Evolutionary conservation across 2,329 filamentous ascomycete genomes (phyloP).

Genomic region (Celoporthe dispersa): DNA sequence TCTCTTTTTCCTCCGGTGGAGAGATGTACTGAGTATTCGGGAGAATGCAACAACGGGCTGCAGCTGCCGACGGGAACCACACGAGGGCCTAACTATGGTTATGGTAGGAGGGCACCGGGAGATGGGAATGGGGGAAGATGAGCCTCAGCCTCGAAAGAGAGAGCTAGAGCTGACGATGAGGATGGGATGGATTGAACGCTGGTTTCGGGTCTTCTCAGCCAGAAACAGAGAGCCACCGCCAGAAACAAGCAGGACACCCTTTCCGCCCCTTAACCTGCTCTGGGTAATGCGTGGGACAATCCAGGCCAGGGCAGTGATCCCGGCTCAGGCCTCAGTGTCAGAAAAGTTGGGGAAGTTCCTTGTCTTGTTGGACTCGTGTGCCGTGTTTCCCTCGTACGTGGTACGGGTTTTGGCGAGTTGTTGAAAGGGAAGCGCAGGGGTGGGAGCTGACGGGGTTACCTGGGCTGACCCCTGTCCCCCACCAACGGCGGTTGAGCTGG

Average conservation of each 20-base stretch:
- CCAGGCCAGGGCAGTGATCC: not conserved
- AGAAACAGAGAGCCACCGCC: not conserved
- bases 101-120: slow-evolving; percentile 4
- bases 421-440: slow-evolving; percentile 1
- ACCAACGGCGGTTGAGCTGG: slow-evolving; percentile 8
- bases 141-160: not conserved
- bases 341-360: slow-evolving; percentile 40
- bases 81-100: not conserved
- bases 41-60: slow-evolving; percentile 9
- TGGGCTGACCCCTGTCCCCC: slow-evolving; percentile 9
- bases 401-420: not conserved
- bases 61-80: slow-evolving; percentile 1
- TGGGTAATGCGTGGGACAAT: not conserved
- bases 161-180: not conserved
- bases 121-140: slow-evolving; percentile 5
- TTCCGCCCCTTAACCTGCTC: slow-evolving; percentile 1
- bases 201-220: not conserved
- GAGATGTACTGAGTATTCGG: slow-evolving; percentile 18
- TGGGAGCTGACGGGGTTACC: not conserved
- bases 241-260: not conserved
- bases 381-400: not conserved
- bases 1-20: not conserved
- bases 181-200: not conserved
- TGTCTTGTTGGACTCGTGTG: slow-evolving; percentile 30
- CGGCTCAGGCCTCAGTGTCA: slow-evolving; percentile 15